phyloP scores from a whole-genome alignment of 2,329 filamentous ascomycete species.

The Cordyceps pruinosa region DNA sequence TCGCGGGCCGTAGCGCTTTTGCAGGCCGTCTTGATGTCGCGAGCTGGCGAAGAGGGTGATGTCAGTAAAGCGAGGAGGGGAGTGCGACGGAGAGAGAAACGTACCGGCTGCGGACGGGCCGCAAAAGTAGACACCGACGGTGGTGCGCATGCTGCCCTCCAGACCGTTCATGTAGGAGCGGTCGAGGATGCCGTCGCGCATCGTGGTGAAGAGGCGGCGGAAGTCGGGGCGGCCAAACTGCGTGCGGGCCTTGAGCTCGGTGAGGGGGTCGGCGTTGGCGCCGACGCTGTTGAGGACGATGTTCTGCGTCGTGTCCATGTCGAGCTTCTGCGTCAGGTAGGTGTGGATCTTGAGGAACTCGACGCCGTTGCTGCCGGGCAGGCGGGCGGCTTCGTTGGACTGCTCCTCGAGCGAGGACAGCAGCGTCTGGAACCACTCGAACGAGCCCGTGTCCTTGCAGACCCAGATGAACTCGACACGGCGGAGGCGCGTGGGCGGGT shows the following conservation, averaged over 20 bases:
- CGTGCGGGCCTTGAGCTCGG: conserved; percentile 80
- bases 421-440: conserved; percentile 98
- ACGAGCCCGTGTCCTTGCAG: conserved; percentile 89
- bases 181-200: conserved; percentile 83
- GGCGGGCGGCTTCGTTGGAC: conserved; percentile 60
- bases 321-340: conserved; percentile 89
- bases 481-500: conserved; percentile 80
- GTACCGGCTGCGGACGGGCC: conserved; percentile 67
- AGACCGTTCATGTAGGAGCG: conserved; percentile 79
- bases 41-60: conserved; percentile 41
- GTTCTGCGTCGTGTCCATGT: conserved; percentile 88
- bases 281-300: conserved; percentile 96
- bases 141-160: conserved; percentile 68
- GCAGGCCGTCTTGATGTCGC: conserved; percentile 78
- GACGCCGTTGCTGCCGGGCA: conserved; percentile 58
- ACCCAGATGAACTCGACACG: conserved; percentile 99
- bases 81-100: conserved; percentile 18
- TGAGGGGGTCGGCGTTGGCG: conserved; percentile 79
- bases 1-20: conserved; percentile 65
- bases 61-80: conserved; percentile 25
- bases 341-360: conserved; percentile 98
- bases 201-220: conserved; percentile 65
- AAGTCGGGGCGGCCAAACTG: conserved; percentile 97
- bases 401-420: conserved; percentile 86
- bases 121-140: conserved; percentile 97